Base-by-base conservation (phyloP, 148 eudicot genomes). In the Cornus suecica region DNA sequence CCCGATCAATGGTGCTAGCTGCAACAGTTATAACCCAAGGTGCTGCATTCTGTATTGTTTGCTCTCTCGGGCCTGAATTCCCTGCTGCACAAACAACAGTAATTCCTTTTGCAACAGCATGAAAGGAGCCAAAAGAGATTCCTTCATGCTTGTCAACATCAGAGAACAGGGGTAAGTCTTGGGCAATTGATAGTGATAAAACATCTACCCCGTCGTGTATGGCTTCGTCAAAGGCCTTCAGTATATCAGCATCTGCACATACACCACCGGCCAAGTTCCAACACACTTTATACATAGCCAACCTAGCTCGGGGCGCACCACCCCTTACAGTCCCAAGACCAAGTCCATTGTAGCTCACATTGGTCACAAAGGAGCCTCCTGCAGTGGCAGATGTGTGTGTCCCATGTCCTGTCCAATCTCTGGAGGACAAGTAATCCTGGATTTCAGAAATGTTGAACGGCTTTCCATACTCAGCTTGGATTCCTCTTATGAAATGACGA, bases 11-110 rank as follows among this genome's bases (percentile, higher is more conserved):
- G 25, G 78, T 73, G 61, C 56, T 51, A 16, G 84, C 81, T 22
- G 72, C 84, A 41, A 81, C 81, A 1, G 84, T 78, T 64, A 81
- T 56, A 32, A 81, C 58, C 84, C 84, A 81, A 0, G 84, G 84
- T 23, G 84, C 71, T 0, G 62, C 28, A 37, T 81, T 78, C 75
- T 28, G 18, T 10, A 81, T 81, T 13, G 75, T 73, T 29, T 72
- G 77, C 2, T 75, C 54, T 5, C 24, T 27, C 22, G 84, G 84
- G 2, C 81, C 81, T 1, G 28, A 37, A 28, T 81, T 81, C 34
- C 71, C 75, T 29, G 69, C 84, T 18, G 25, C 56, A 70, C 81
- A 73, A 73, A 81, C 66, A 24, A 81, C 84, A 9, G 78, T 37
- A 18, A 81, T 74, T 4, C 84, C 84, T 27, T 30, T 73, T 1